Evolutionary conservation across 805 yeast species (phyloP), one percentile per base, ranked within the genome.

Genomic region (Myxozyma nipponensis): DNA sequence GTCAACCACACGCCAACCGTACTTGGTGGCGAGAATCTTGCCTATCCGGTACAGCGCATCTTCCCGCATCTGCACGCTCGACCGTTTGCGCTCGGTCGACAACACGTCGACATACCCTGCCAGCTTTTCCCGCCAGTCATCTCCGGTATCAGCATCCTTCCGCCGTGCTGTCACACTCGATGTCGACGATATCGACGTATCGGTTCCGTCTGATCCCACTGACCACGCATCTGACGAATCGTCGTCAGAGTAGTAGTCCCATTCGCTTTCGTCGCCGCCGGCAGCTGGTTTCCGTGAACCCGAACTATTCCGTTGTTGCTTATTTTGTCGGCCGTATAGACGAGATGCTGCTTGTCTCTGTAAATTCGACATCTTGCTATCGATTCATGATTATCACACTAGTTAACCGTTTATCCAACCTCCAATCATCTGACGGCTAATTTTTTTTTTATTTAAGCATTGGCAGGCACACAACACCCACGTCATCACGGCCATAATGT

Each of bases 351-450:
- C 56, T 36, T 42, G 22, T 35, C 56, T 21, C 17, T 50, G 41
- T 24, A 52, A 44, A 23, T 52, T 53, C 6, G 56, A 48, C 56
- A 52, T 52, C n/a, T n/a, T n/a, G n/a, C n/a, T n/a, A n/a, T n/a
- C n/a, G n/a, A n/a, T n/a, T n/a, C n/a, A n/a, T n/a, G n/a, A n/a
- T n/a, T n/a, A n/a, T n/a, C n/a, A n/a, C n/a, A n/a, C n/a, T n/a
- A n/a, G n/a, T n/a, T n/a, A n/a, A n/a, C n/a, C n/a, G n/a, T n/a
- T n/a, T n/a, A n/a, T n/a, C n/a, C n/a, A n/a, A n/a, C n/a, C n/a
- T n/a, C n/a, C n/a, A n/a, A n/a, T n/a, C n/a, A n/a, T n/a, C n/a
- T n/a, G n/a, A n/a, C n/a, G n/a, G n/a, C n/a, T n/a, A n/a, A n/a
- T n/a, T n/a, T n/a, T n/a, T n/a, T n/a, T n/a, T n/a, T n/a, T n/a